Conservation (phyloP, 805 yeast genomes). For the Candida suzukii region DNA sequence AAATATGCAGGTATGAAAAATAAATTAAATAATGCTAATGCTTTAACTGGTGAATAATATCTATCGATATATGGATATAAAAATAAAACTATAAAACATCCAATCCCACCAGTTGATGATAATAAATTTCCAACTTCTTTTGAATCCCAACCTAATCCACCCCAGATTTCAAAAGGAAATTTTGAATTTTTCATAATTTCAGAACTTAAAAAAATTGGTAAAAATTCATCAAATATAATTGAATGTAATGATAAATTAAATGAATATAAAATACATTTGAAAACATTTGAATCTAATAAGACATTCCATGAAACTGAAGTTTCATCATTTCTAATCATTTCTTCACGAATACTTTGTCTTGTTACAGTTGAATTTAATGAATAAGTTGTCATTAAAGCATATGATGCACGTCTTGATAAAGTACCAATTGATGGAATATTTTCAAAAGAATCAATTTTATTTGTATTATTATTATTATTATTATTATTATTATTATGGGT, state of each 20-base stretch:
- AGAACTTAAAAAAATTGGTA: conserved; percentile 46
- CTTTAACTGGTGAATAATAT: conserved; percentile 34
- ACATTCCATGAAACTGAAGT: conserved; percentile 9
- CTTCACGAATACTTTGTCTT: conserved; percentile 1
- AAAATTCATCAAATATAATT: conserved; percentile 44
- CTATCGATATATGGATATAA: conserved; percentile 47
- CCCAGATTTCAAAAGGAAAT: conserved; percentile 42
- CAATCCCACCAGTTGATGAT: conserved; percentile 47
- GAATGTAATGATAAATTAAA: conserved; percentile 40
- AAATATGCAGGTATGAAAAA: conserved; percentile 40
- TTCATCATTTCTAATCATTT: conserved; percentile 3
- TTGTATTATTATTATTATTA: background rate
- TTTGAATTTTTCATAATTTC: conserved; percentile 5
- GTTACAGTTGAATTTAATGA: background rate
- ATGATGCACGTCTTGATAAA: conserved; percentile 1
- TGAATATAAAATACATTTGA: conserved; percentile 20
- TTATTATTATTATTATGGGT: background rate
- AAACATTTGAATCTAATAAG: conserved; percentile 6
- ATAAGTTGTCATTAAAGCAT: background rate
- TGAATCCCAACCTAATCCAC: conserved; percentile 46
- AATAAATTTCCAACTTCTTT: conserved; percentile 42
- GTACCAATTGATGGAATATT: background rate
- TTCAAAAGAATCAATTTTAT: background rate
- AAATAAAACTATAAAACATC: conserved; percentile 41
- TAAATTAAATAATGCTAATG: conserved; percentile 33